A percentile compares a stretch with the other conserved stretches of the same genome.
These are phyloP conservation scores for Boechera divaricarpa DNA, from an alignment of 345 rosid species.

Conservation along the genomic window DNA sequence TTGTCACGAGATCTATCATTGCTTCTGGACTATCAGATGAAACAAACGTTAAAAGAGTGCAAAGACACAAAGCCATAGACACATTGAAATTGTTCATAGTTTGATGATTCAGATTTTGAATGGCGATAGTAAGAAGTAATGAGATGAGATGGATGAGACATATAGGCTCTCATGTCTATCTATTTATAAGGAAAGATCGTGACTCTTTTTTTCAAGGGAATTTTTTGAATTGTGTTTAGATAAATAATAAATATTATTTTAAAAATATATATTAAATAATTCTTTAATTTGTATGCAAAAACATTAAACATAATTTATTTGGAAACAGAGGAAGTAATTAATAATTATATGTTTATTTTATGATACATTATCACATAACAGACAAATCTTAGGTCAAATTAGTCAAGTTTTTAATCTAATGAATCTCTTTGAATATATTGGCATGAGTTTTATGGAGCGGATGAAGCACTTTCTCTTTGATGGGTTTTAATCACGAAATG, in stretches of 20 bases:
- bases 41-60: constrained; percentile 13
- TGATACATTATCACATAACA: neutral
- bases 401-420: neutral
- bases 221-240: no score
- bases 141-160: neutral
- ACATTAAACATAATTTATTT: no score
- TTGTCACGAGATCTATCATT: constrained; percentile 60
- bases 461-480: constrained; percentile 12
- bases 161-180: neutral
- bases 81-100: constrained; percentile 3
- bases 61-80: constrained; percentile 13
- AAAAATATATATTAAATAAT: no score
- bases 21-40: constrained; percentile 30
- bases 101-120: constrained; percentile 6
- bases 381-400: neutral
- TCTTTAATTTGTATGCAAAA: no score
- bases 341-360: no score
- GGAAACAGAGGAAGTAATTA: no score
- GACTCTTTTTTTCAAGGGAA: no score
- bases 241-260: no score
- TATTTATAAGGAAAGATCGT: constrained; percentile 10
- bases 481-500: neutral
- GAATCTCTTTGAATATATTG: neutral
- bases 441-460: constrained; percentile 22
- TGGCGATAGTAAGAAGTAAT: neutral